Conservation (phyloP, 495 filamentous ascomycete genomes). For the Pyrenula aspistea region DNA sequence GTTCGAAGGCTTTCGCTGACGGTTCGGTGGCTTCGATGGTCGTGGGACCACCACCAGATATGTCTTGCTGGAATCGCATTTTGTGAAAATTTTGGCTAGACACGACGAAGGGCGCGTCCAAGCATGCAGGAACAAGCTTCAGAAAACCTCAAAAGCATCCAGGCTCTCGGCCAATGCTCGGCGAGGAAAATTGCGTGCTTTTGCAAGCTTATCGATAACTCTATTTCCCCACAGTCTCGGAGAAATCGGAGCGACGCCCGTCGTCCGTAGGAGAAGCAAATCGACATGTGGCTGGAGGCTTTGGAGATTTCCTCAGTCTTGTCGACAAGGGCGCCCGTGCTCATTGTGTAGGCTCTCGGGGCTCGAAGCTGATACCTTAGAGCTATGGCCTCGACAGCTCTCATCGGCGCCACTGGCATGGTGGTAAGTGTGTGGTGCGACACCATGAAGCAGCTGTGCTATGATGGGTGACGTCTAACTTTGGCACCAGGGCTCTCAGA, state of each 20-base stretch:
- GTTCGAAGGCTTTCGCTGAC: neutral
- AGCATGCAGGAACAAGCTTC: too few species aligned
- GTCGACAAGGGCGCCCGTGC: too few species aligned
- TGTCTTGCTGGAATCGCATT: neutral
- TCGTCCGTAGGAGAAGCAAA: too few species aligned
- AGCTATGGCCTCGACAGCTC: slow-evolving; percentile 28
- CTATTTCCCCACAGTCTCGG: neutral
- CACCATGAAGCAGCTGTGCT: neutral
- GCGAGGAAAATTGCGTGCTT: neutral
- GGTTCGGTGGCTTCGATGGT: neutral
- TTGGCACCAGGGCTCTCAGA: slow-evolving; percentile 29
- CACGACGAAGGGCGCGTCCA: neutral
- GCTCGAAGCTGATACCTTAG: neutral
- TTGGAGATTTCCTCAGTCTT: too few species aligned
- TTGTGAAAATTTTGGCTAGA: neutral
- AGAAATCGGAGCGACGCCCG: too few species aligned
- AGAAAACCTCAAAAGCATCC: neutral
- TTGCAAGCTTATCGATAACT: neutral
- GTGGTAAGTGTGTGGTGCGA: slow-evolving; percentile 23
- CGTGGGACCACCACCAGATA: neutral
- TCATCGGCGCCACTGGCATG: slow-evolving; percentile 35
- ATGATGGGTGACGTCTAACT: neutral
- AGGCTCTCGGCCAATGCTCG: neutral
- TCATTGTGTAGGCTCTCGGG: too few species aligned
- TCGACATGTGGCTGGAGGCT: too few species aligned